Evolutionary conservation across 176 grass and related monocot genomes (phyloP).

Genomic region (Areca catechu): DNA sequence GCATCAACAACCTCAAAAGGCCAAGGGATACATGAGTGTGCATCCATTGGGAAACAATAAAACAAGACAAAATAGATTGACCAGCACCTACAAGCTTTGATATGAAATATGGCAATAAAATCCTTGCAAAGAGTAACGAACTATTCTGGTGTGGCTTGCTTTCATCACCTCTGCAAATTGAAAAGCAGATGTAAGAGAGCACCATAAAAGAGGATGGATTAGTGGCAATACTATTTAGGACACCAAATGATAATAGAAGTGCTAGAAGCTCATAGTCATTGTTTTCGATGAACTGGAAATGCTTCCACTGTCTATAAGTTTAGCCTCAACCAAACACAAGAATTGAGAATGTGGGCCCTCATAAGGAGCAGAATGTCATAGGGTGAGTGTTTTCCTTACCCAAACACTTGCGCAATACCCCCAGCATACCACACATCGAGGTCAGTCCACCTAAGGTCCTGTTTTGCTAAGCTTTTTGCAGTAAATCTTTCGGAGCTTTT

Average conservation of each 20-base stretch:
- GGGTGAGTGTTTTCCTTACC: too few relatives aligned
- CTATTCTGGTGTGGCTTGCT: constrained; percentile 8
- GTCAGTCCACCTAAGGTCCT: too few relatives aligned
- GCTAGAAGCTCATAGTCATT: constrained; percentile 43
- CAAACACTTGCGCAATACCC: too few relatives aligned
- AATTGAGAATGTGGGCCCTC: constrained; percentile 44
- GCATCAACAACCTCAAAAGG: constrained; percentile 54
- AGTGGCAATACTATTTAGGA: constrained; percentile 24
- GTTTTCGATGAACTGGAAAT: constrained; percentile 39
- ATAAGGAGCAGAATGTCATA: constrained; percentile 34
- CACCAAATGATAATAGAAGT: constrained; percentile 54
- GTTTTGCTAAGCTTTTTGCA: too few relatives aligned
- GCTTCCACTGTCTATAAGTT: constrained; percentile 50
- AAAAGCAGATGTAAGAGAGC: constrained; percentile 58
- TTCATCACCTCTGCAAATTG: constrained; percentile 21
- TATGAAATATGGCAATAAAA: constrained; percentile 66
- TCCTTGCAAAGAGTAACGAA: constrained; percentile 32
- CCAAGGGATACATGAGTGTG: too few relatives aligned
- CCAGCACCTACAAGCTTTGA: too few relatives aligned
- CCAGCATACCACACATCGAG: too few relatives aligned
- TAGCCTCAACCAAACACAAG: constrained; percentile 49
- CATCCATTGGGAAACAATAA: too few relatives aligned
- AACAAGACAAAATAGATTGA: constrained; percentile 59
- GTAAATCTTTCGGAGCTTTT: too few relatives aligned
- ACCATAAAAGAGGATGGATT: constrained; percentile 31